Base-by-base conservation (phyloP, 2,329 filamentous ascomycete genomes). In the Epichloe typhina region DNA sequence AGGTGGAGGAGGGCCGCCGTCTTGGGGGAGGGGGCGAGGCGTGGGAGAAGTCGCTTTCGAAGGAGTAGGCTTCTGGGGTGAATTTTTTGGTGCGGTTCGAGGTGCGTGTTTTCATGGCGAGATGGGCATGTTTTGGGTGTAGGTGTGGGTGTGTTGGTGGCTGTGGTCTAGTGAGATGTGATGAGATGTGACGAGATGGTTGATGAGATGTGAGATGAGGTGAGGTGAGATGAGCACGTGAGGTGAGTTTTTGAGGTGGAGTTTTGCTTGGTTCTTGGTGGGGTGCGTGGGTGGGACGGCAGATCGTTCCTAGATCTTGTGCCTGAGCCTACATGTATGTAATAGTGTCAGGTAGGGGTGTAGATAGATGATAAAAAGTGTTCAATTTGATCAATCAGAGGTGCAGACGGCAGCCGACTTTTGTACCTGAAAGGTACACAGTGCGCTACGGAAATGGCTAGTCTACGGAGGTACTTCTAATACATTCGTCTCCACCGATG, bases 41-140 rank as follows among this genome's bases (percentile, higher is more conserved):
- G 42, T 15, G 23, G 13, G 51, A 46, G n/a, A 36, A 51, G 17
- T 33, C 37, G 17, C 58, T 60, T 15, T 66, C 65, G 40, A 67
- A 68, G 44, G 64, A 62, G 56, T 67, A 67, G 26, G 62, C 63
- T 40, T 67, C 57, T 52, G 61, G 52, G 2, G 61, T 61, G 50
- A 61, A 68, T 38, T 61, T 58, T 49, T 68, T 69, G 26, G 58
- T 58, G 43, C 64, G 65, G 55, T 68, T 69, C 17, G 67, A 64
- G 46, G 51, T 63, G 47, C 67, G 62, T n/a, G 67, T 67, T 56
- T 63, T 64, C 66, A 68, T 69, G 35, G 44, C 59, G 55, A 33
- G 26, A 45, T 38, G 35, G 23, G 40, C 26, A 36, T 46, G 13
- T 37, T 44, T 7, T n/a, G 36, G 12, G 36, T 38, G 13, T n/a